Percentiles rank a stretch among this genome's conserved stretches.
phyloP scores from a whole-genome alignment of 2,329 filamentous ascomycete species.

The Zasmidium angulare region DNA sequence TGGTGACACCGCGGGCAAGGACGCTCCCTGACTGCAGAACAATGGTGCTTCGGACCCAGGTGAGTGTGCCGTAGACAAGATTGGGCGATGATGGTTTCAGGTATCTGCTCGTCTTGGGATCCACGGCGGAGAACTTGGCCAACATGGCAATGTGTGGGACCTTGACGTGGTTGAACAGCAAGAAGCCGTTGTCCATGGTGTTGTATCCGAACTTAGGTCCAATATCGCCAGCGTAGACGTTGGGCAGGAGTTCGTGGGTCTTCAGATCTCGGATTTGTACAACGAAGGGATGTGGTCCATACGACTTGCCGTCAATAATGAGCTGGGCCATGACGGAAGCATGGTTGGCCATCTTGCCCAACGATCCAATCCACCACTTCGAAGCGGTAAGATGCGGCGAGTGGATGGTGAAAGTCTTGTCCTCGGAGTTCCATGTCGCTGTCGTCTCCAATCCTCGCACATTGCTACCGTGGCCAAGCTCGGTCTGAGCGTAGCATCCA shows the following conservation, averaged over 20 bases:
- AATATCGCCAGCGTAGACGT: constrained; percentile 75
- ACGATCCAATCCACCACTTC: constrained; percentile 83
- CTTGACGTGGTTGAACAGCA: constrained; percentile 74
- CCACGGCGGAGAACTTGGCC: constrained; percentile 67
- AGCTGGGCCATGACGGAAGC: constrained; percentile 79
- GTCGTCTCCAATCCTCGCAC: constrained; percentile 71
- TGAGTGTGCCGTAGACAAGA: constrained; percentile 73
- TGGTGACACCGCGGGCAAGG: constrained; percentile 73
- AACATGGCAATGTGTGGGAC: constrained; percentile 74
- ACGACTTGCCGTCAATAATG: constrained; percentile 64
- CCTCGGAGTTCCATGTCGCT: constrained; percentile 69
- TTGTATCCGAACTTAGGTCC: constrained; percentile 74
- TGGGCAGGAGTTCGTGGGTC: constrained; percentile 67
- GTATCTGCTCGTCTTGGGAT: constrained; percentile 68
- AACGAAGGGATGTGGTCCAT: constrained; percentile 76
- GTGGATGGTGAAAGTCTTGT: constrained; percentile 74
- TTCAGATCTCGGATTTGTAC: constrained; percentile 70
- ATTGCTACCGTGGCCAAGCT: constrained; percentile 76
- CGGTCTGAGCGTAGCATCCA: constrained; percentile 79
- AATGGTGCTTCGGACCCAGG: constrained; percentile 71
- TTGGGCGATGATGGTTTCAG: constrained; percentile 64
- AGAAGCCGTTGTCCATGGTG: constrained; percentile 72
- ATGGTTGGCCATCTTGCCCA: constrained; percentile 73
- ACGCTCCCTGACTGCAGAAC: constrained; percentile 71
- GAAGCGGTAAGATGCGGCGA: constrained; percentile 72